Evolutionary conservation across 805 yeast genomes (phyloP), one percentile per base, ranked within the genome.

Genomic region (Jamesozyma gamospora): DNA sequence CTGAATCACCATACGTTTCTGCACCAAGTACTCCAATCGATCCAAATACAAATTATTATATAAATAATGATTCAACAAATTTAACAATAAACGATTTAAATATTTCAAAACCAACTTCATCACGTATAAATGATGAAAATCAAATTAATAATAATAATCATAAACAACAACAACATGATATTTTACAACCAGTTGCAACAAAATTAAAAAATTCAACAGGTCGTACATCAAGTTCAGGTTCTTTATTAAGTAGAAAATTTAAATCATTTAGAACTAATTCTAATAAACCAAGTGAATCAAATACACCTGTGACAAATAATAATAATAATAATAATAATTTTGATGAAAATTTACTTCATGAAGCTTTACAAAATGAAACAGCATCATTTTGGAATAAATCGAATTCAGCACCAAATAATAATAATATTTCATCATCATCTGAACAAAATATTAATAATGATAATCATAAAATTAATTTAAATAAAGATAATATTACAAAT

Each of bases 211-310:
- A n/a, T 7, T 19, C 41, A 3, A 45, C 48, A 15, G 38, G 44
- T 11, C 43, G 56, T 15, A 40, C 55, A 1, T 10, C 37, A 36
- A 54, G 58, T 28, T 48, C 59, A 2, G 58, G 59, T 13, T 54
- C 62, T 4, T 41, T 56, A 15, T 39, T 57, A 19, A 44, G 50
- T 24, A 49, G 60, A 25, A 55, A 50, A 35, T 41, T 57, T 7
- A 51, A 50, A 44, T 35, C 50, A 12, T 48, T 55, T 28, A 49
- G 55, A 36, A 34, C 43, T 18, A 39, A 26, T 26, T 32, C 39
- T 15, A 24, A 7, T 24, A 35, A 25, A 18, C 37, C 43, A 5
- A 42, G 43, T 2, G 32, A 41, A n/a, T 8, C 33, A 7, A 41
- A 37, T 34, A 41, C 42, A 8, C 34, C 43, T 6, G 16, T 34